Base-by-base conservation (phyloP, 495 filamentous ascomycete genomes). In the Staphylotrichum tortipilum region DNA sequence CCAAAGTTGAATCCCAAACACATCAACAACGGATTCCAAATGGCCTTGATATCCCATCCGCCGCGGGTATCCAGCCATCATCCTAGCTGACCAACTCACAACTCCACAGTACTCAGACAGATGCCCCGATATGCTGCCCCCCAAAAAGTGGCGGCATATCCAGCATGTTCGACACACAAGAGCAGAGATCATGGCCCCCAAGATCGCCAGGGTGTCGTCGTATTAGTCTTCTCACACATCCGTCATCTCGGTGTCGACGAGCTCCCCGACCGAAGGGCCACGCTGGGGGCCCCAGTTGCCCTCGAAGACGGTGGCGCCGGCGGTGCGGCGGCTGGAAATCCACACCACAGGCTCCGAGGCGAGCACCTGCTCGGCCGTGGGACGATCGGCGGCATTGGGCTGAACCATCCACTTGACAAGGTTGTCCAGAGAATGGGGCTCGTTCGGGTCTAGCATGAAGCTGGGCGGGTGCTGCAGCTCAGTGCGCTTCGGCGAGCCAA, bases 281-380 rank as follows among this genome's bases (percentile, higher is more conserved):
- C 54, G 22, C 4, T 58, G 59, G 14, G 90, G 92, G 1, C 92
- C 92, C 87, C 88, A 98, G 62, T 88, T 89, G 56, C 92, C 94
- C 70, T 98, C 92, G 53, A 83, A 97, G 43, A 96, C 81, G 9
- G 86, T 94, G 19, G 94, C 94, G 23, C 87, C 86, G 21, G 88
- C 86, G 38, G 82, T 80, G 29, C 87, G 82, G 51, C 89, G 81
- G 39, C 63, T 62, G 47, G 77, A 77, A 17, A 88, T 84, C 83
- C 94, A 98, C 50, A 74, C 74, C 21, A 92, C 74, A 17, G 86
- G 84, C 33, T 78, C 78, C 2, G 75, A 73, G 39, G 69, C 61
- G 40, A 95, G 72, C 10, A 97, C 67, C 50, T 94, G 78, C 37
- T 82, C 77, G 18, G 85, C 78, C 0, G 78, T 80, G 8, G 91